phyloP scores from a whole-genome alignment of 345 rosid species.

The Syzygium aromaticum region DNA sequence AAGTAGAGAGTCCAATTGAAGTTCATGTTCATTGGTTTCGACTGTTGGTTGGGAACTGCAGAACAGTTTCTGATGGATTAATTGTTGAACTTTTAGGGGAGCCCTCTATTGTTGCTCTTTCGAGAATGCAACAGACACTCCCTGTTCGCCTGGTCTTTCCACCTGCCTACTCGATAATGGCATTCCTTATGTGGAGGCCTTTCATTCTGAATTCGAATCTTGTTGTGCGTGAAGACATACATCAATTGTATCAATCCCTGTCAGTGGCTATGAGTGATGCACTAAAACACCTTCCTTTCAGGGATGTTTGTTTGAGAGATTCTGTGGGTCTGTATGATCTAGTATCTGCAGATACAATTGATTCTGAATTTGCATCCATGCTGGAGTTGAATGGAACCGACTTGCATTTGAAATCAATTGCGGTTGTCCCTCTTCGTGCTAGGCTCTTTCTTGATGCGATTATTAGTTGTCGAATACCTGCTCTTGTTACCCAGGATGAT shows the following conservation, averaged over 20 bases:
- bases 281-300: slow-evolving; percentile 74
- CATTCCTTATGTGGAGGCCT: slow-evolving; percentile 75
- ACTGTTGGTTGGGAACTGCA: slow-evolving; percentile 81
- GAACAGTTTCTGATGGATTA: slow-evolving; percentile 79
- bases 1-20: slow-evolving; percentile 62
- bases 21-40: slow-evolving; percentile 89
- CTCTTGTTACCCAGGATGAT: slow-evolving; percentile 41
- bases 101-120: slow-evolving; percentile 73
- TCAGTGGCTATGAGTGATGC: slow-evolving; percentile 70
- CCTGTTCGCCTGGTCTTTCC: slow-evolving; percentile 86
- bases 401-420: slow-evolving; percentile 54
- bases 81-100: slow-evolving; percentile 89
- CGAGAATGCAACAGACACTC: slow-evolving; percentile 90
- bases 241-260: slow-evolving; percentile 69
- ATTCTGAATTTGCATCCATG: slow-evolving; percentile 78
- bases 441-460: slow-evolving; percentile 82
- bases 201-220: slow-evolving; percentile 43
- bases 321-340: slow-evolving; percentile 74
- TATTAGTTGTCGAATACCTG: slow-evolving; percentile 72
- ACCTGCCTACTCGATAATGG: slow-evolving; percentile 80
- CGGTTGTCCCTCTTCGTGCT: slow-evolving; percentile 86
- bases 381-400: slow-evolving; percentile 66
- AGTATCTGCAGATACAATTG: slow-evolving; percentile 71
- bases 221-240: slow-evolving; percentile 65
- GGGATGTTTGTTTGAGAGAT: slow-evolving; percentile 90